These are phyloP conservation scores for Xerocomus brunneocitrinus DNA, from an alignment of 768 basidiomycete species.

Conservation along the genomic window DNA sequence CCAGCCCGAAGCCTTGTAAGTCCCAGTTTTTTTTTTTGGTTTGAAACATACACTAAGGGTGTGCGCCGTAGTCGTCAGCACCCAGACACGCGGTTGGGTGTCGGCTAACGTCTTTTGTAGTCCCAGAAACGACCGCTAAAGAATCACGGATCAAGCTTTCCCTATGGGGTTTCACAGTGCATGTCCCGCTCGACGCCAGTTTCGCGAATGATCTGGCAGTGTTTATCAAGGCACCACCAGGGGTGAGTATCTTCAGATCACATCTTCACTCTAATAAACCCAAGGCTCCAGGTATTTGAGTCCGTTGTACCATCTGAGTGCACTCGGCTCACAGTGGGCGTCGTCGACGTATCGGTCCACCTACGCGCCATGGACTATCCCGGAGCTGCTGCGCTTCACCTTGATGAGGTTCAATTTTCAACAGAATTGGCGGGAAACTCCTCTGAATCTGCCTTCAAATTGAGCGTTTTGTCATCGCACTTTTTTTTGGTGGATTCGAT, in stretches of 20 bases:
- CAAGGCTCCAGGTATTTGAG: conserved; percentile 68
- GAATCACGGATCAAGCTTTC: conserved; percentile 69
- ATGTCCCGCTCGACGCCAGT: conserved; percentile 53
- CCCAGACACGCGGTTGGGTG: conserved; percentile 55
- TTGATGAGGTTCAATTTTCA: conserved; percentile 62
- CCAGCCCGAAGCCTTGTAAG: conserved; percentile 56
- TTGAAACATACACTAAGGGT: conserved; percentile 1
- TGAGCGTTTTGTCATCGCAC: conserved; percentile 46
- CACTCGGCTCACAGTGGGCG: conserved; percentile 62
- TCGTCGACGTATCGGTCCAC: conserved; percentile 65
- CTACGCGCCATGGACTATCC: conserved; percentile 51
- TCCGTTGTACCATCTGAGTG: conserved; percentile 87
- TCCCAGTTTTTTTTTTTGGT: conserved; percentile 2
- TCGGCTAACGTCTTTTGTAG: conserved; percentile 59
- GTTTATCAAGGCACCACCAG: conserved; percentile 82
- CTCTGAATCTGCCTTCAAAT: conserved; percentile 46
- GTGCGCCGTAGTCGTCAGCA: conserved; percentile 35
- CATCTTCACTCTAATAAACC: conserved; percentile 1
- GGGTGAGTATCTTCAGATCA: conserved; percentile 48
- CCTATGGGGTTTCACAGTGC: conserved; percentile 60
- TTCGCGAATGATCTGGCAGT: conserved; percentile 57
- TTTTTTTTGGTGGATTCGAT: conserved; percentile 55
- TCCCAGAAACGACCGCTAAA: conserved; percentile 63
- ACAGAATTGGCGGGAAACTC: conserved; percentile 73
- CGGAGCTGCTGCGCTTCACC: conserved; percentile 62